phyloP scores from a whole-genome alignment of 495 filamentous ascomycete genomes.

The Penicillium bovifimosum region DNA sequence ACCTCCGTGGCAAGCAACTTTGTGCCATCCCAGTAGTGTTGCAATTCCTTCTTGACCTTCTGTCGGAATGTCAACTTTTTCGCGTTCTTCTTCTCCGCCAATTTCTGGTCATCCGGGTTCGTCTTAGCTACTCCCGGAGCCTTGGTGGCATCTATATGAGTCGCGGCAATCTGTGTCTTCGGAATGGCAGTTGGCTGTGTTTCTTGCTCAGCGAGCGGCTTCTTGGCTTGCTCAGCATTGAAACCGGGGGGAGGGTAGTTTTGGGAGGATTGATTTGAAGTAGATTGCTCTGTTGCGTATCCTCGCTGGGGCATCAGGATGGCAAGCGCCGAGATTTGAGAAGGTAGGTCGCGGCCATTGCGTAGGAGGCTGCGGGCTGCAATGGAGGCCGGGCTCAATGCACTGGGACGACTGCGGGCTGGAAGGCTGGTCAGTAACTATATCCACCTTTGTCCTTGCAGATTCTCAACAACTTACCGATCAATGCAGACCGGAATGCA shows the following conservation, averaged over 20 bases:
- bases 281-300: slow-evolving; percentile 69
- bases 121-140: not conserved
- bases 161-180: slow-evolving; percentile 32
- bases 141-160: slow-evolving; percentile 41
- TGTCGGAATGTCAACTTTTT: slow-evolving; percentile 84
- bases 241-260: slow-evolving; percentile 86
- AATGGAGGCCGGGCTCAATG: slow-evolving; percentile 32
- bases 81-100: slow-evolving; percentile 64
- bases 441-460: not conserved
- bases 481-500: slow-evolving; percentile 30
- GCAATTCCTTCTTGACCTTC: slow-evolving; percentile 84
- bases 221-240: slow-evolving; percentile 85
- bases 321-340: slow-evolving; percentile 57
- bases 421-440: slow-evolving; percentile 3
- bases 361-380: slow-evolving; percentile 49
- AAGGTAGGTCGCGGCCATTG: slow-evolving; percentile 52
- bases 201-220: slow-evolving; percentile 56
- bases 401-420: slow-evolving; percentile 36
- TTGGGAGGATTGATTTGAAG: slow-evolving; percentile 45
- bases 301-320: slow-evolving; percentile 59
- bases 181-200: slow-evolving; percentile 23
- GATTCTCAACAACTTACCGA: slow-evolving; percentile 15
- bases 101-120: slow-evolving; percentile 42
- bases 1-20: slow-evolving; percentile 92
- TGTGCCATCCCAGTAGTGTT: slow-evolving; percentile 99